Evolutionary conservation across 306 rosid species (phyloP).

Genomic region (Quercus glauca): DNA sequence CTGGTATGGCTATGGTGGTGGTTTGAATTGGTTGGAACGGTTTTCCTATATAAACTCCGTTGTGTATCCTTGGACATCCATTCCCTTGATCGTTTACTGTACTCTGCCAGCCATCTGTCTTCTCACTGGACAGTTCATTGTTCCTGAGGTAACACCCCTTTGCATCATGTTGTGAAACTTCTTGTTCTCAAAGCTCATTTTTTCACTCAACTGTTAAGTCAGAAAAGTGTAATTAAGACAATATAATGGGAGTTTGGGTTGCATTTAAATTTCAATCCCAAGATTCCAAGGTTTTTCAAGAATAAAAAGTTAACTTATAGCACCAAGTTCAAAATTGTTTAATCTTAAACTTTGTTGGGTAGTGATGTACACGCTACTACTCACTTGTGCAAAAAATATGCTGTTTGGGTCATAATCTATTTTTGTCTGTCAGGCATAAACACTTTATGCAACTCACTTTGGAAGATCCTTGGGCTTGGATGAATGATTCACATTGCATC

Average conservation of each 20-base stretch:
- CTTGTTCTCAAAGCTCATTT: not conserved
- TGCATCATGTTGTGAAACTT: slow-evolving; percentile 5
- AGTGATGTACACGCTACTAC: not conserved
- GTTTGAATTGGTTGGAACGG: slow-evolving; percentile 76
- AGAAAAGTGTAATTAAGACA: not conserved
- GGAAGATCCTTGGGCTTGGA: not conserved
- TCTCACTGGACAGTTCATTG: slow-evolving; percentile 87
- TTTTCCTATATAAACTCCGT: slow-evolving; percentile 91
- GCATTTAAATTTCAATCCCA: not conserved
- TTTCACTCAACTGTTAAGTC: not conserved
- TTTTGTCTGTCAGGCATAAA: not conserved
- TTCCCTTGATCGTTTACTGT: slow-evolving; percentile 86
- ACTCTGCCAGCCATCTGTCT: slow-evolving; percentile 93
- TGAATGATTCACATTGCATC: not conserved
- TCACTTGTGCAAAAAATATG: not conserved
- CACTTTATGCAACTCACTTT: not conserved
- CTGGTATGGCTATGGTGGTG: slow-evolving; percentile 96
- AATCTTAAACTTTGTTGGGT: not conserved
- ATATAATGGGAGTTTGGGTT: not conserved
- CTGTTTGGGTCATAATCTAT: not conserved
- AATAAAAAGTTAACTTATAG: too few relatives aligned
- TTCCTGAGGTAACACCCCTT: slow-evolving; percentile 77
- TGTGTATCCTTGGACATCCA: slow-evolving; percentile 87
- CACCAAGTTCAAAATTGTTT: not conserved
- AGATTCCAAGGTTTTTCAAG: too few relatives aligned